Base-by-base conservation (phyloP, 2,329 filamentous ascomycete species). In the Penicillium sp. region DNA sequence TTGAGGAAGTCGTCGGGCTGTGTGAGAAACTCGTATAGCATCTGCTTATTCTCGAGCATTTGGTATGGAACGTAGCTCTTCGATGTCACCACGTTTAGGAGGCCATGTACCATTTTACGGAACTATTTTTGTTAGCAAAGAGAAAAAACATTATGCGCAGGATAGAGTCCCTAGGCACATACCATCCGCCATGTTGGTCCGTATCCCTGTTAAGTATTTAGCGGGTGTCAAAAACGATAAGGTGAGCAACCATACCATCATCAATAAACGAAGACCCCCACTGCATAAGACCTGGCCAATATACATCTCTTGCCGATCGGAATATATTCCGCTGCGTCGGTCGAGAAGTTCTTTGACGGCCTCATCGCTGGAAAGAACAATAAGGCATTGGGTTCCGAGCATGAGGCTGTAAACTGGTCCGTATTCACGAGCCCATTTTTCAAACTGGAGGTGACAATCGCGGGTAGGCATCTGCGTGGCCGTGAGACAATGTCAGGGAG, bases 21-120 rank as follows among this genome's bases (percentile, higher is more conserved):
- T 0, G 81, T 76, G 3, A 86, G 66, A 19, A 87, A 71, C 7
- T 82, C 81, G 49, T 75, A 63, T 63, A 75, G 21, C 83, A 87
- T 83, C 54, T 82, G 79, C 67, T 82, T 84, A 70, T 82, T 84
- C 69, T 87, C 85, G 3, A 87, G 75, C 52, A 83, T 79, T 65
- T 87, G 84, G 64, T 86, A 87, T 2, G 82, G 79, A 2, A 86
- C 77, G 61, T 88, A 88, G 8, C 74, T 72, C 57, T 76, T 78
- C 3, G 82, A 78, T 1, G 78, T 76, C 0, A 74, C 79, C 56
- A 82, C 70, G 64, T 85, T 84, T 30, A 86, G 79, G 1, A 83
- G 74, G 2, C 71, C 74, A 67, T 85, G 83, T 3, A 80, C 66
- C 66, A 75, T 72, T 52, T 76, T 76, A 15, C 72, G 73, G 56